A percentile compares a stretch with the other conserved stretches of the same genome.
phyloP scores from a whole-genome alignment of 768 basidiomycete species.

The Grammothele lineata region DNA sequence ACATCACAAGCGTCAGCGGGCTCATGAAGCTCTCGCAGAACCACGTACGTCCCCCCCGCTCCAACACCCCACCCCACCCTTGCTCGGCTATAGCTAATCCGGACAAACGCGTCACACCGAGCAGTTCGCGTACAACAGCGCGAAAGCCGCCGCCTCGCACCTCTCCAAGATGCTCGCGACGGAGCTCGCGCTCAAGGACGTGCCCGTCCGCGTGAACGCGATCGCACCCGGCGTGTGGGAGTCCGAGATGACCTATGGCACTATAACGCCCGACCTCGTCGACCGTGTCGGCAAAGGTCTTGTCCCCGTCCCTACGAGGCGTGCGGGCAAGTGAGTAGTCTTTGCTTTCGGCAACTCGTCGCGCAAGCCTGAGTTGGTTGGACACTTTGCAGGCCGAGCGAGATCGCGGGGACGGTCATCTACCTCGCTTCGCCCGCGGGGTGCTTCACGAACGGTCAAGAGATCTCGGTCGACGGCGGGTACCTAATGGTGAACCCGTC shows the following conservation, averaged over 20 bases:
- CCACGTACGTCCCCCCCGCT: slow-evolving; percentile 49
- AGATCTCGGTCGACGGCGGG: slow-evolving; percentile 74
- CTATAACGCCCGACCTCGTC: slow-evolving; percentile 40
- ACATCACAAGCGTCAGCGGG: slow-evolving; percentile 77
- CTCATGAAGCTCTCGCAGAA: slow-evolving; percentile 65
- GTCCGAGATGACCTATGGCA: slow-evolving; percentile 68
- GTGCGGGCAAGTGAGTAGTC: slow-evolving; percentile 65
- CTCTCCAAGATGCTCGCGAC: slow-evolving; percentile 75
- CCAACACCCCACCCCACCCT: no score
- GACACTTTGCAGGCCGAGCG: slow-evolving; percentile 46
- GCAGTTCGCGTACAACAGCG: slow-evolving; percentile 79
- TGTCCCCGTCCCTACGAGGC: slow-evolving; percentile 54
- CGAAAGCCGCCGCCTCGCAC: slow-evolving; percentile 74
- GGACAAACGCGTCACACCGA: not conserved
- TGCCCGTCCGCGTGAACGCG: slow-evolving; percentile 66
- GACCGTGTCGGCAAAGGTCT: slow-evolving; percentile 58
- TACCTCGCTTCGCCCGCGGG: slow-evolving; percentile 74
- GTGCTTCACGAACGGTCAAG: slow-evolving; percentile 73
- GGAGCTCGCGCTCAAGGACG: slow-evolving; percentile 64
- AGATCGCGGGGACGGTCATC: slow-evolving; percentile 75
- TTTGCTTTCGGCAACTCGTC: not conserved
- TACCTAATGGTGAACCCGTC: slow-evolving; percentile 71
- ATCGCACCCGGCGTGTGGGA: slow-evolving; percentile 74
- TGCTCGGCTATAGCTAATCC: not conserved
- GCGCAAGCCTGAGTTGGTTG: not conserved